Base-by-base conservation (phyloP, 768 basidiomycete species). In the Russula compacta region DNA sequence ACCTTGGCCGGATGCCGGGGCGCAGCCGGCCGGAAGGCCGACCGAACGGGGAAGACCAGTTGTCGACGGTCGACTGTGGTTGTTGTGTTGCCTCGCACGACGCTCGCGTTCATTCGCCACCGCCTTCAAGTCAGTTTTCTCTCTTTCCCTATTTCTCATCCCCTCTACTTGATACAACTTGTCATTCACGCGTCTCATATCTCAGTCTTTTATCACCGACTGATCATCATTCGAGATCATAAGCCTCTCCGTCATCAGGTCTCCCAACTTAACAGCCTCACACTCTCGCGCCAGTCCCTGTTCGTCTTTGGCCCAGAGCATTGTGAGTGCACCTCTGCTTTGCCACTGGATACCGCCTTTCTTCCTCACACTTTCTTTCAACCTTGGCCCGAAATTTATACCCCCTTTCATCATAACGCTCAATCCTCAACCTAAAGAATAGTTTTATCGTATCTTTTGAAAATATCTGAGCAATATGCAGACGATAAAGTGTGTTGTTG, bases 401-500 rank as follows among this genome's bases (percentile, higher is more conserved):
- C 33, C 40, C 19, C 40, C 19, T 46, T 52, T 46, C n/a, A 3
- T 14, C 19, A 17, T 10, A 46, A 61, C 36, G 55, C 50, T 62
- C 17, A 53, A 48, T n/a, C 29, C 21, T 40, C 35, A 33, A 40
- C 51, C 58, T 50, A 40, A 53, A 58, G 53, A 52, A 38, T 29
- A 57, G 57, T 40, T 19, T 55, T 51, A 29, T 59, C 40, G 52
- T 63, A 53, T 53, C 52, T 55, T 58, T 59, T 21, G 40, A 40
- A 58, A 56, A 10, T 64, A 52, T 65, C 51, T 56, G 29, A 57
- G 35, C 36, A 21, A 60, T 58, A 95, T 95, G 93, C 93, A 97
- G 73, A 97, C 94, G 58, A 97, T 95, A 74, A 95, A 97, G 78
- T 95, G 93, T 75, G 93, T 95, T 71, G 94, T 94, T 59, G 94